Evolutionary conservation across 495 filamentous ascomycete species (phyloP).

Genomic region (Aspergillus hancockii): DNA sequence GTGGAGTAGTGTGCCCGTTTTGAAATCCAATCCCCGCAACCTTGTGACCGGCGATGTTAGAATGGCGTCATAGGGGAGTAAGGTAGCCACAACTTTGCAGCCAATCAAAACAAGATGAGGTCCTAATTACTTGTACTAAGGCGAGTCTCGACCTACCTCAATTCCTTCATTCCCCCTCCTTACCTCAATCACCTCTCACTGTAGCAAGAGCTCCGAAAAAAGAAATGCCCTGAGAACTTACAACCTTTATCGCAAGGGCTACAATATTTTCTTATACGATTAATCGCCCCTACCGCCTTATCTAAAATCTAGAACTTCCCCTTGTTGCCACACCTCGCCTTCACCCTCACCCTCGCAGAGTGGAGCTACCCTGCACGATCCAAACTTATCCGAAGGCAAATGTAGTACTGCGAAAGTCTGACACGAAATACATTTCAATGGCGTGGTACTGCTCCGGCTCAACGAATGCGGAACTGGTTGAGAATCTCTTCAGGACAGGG

Average conservation of each 20-base stretch:
- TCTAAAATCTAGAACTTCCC: background rate
- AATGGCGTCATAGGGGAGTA: background rate
- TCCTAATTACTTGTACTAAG: too few relatives aligned
- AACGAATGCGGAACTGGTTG: slow-evolving; percentile 74
- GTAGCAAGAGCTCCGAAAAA: too few relatives aligned
- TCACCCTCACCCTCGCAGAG: background rate
- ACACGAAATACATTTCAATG: slow-evolving; percentile 57
- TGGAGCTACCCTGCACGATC: slow-evolving; percentile 4
- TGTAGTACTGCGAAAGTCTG: slow-evolving; percentile 6
- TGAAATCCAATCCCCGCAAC: too few relatives aligned
- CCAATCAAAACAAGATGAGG: too few relatives aligned
- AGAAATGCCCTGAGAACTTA: too few relatives aligned
- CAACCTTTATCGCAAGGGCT: too few relatives aligned
- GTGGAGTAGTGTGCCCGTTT: background rate
- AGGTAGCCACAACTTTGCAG: background rate
- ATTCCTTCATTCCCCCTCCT: too few relatives aligned
- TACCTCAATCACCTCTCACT: too few relatives aligned
- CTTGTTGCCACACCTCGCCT: background rate
- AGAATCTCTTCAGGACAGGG: slow-evolving; percentile 70
- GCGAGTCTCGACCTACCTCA: too few relatives aligned
- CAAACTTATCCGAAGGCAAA: background rate
- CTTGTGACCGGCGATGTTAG: background rate
- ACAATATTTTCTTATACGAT: too few relatives aligned
- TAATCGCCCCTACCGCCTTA: background rate
- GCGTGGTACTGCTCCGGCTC: slow-evolving; percentile 85